Evolutionary conservation across 805 yeast genomes (phyloP), one percentile per base, ranked within the genome.

Genomic region (Yamadazyma tumulicola): DNA sequence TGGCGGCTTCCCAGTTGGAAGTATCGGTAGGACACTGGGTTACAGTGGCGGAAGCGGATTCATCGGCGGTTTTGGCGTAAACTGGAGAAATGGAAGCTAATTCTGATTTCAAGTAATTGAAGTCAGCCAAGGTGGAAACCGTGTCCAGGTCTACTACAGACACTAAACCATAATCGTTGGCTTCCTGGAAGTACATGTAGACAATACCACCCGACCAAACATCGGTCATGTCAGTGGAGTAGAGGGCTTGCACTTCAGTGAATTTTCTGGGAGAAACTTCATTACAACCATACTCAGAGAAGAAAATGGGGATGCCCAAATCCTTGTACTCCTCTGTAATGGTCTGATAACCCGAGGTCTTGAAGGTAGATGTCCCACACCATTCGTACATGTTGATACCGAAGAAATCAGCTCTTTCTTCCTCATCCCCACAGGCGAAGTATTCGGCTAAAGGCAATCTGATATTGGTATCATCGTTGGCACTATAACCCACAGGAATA

Each of bases 181-280:
- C 66, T 67, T 84, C 91, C 67, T 84, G 73, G 64, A 77, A 84
- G 67, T 83, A 84, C 89, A 83, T 78, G 69, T 82, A 84, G 36
- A 83, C 91, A 54, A 84, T 83, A 75, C 91, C 94, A 66, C 94
- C 91, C 32, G 91, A 83, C 93, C 91, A 84, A 41, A 81, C 81
- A 57, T 72, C 82, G 45, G 88, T 82, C 94, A 84, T 84, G 25
- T 82, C 67, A 32, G 57, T 55, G 45, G 80, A 67, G 64, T 73
- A 84, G 25, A 84, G 52, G 39, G 87, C 70, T 28, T 64, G 75
- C 46, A 84, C 84, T 63, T 83, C 91, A 38, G 77, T 68, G 74
- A 84, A 84, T 45, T 59, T 56, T 76, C 91, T 79, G 64, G 91
- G 91, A 26, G 49, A 46, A 39, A 77, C 81, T 41, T 55, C 67